These are phyloP conservation scores for Ramularia endophylla DNA, from an alignment of 2,329 filamentous ascomycete species.

Conservation along the genomic window DNA sequence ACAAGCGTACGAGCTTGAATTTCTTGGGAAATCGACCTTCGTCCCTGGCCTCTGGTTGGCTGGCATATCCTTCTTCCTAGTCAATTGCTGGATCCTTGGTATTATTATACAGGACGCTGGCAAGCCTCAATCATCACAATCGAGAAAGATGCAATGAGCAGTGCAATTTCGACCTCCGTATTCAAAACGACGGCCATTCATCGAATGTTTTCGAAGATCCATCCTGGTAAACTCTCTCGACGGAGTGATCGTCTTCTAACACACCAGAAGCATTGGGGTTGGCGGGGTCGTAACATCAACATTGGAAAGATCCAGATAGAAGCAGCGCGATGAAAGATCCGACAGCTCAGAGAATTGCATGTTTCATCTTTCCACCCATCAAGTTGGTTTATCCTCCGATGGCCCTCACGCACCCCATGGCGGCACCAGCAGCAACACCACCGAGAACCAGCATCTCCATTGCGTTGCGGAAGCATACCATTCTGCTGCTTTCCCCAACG, in stretches of 20 bases:
- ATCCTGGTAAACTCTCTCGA: too few species aligned
- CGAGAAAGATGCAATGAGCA: constrained; percentile 12
- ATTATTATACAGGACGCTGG: constrained; percentile 65
- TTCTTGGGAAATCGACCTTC: constrained; percentile 73
- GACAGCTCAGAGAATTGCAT: too few species aligned
- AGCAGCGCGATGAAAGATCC: too few species aligned
- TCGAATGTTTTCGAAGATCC: too few species aligned
- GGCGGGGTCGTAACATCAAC: too few species aligned
- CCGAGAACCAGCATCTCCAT: constrained; percentile 61
- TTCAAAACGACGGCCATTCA: too few species aligned
- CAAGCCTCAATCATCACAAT: background rate
- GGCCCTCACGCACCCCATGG: constrained; percentile 56
- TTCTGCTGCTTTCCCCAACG: constrained; percentile 38
- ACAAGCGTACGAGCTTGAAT: constrained; percentile 46
- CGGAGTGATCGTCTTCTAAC: too few species aligned
- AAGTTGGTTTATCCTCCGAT: constrained; percentile 35
- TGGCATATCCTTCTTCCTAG: constrained; percentile 70
- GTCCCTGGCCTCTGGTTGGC: constrained; percentile 75
- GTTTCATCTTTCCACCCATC: too few species aligned
- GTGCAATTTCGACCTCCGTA: too few species aligned
- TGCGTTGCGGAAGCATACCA: constrained; percentile 53
- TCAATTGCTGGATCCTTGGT: constrained; percentile 83
- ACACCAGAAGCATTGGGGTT: too few species aligned
- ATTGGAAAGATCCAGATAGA: too few species aligned
- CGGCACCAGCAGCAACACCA: constrained; percentile 59